Evolutionary conservation across 805 yeast genomes (phyloP).

Genomic region (Metschnikowia colocasiae): DNA sequence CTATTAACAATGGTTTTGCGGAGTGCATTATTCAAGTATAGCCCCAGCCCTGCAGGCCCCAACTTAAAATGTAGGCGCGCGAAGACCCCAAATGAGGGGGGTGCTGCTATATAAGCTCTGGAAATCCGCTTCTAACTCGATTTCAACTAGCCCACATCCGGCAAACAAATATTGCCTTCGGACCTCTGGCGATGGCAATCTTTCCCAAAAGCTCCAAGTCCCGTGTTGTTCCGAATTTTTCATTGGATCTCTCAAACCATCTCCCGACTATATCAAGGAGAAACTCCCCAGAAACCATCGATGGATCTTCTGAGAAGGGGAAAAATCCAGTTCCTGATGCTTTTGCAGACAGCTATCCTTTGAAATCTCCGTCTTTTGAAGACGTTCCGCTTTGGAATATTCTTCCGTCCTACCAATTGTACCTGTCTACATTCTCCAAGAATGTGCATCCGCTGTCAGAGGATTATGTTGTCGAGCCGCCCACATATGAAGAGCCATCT

Average conservation of each 20-base stretch:
- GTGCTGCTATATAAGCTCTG: background rate
- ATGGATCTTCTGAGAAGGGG: background rate
- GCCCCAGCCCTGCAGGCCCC: background rate
- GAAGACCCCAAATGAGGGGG: constrained; percentile 1
- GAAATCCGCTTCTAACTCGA: background rate
- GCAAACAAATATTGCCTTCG: background rate
- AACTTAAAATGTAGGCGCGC: background rate
- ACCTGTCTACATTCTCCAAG: constrained; percentile 35
- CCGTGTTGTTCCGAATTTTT: constrained; percentile 7
- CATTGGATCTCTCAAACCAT: constrained; percentile 6
- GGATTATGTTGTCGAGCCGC: constrained; percentile 29
- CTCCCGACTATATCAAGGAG: constrained; percentile 1
- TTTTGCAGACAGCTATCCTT: constrained; percentile 13
- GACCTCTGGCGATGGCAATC: constrained; percentile 11
- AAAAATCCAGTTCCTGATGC: background rate
- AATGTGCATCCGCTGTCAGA: constrained; percentile 31
- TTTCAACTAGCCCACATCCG: background rate
- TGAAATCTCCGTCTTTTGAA: constrained; percentile 24
- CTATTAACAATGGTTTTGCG: background rate
- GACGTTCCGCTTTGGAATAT: constrained; percentile 31
- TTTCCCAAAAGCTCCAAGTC: constrained; percentile 9
- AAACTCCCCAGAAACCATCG: background rate
- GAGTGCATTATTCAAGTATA: background rate
- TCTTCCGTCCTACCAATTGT: constrained; percentile 30
- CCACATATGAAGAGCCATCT: constrained; percentile 32